A percentile compares a stretch with the other conserved stretches of the same genome.
These are phyloP conservation scores for Cryoendolithus antarcticus DNA, from an alignment of 2,329 filamentous ascomycete genomes.

Conservation along the genomic window DNA sequence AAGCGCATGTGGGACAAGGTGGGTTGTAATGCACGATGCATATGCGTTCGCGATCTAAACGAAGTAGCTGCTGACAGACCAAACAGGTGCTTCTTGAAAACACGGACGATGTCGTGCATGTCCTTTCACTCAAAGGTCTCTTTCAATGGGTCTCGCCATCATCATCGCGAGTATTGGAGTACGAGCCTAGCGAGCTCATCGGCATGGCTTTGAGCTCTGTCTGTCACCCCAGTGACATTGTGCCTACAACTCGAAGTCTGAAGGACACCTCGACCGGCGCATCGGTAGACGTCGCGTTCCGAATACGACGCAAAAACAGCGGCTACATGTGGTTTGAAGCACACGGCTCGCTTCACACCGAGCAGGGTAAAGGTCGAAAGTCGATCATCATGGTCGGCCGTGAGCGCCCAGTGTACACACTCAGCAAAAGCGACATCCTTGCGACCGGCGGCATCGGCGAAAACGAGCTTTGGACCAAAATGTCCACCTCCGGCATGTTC, in stretches of 20 bases:
- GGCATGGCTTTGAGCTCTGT: constrained; percentile 80
- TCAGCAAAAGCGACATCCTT: constrained; percentile 46
- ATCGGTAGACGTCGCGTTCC: constrained; percentile 76
- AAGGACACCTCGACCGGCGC: constrained; percentile 71
- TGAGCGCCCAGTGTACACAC: constrained; percentile 71
- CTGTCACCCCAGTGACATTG: constrained; percentile 91
- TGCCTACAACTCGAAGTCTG: constrained; percentile 79
- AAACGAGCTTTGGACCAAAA: constrained; percentile 85
- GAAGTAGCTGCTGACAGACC: no score
- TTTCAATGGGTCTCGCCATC: constrained; percentile 88
- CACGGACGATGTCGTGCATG: constrained; percentile 84
- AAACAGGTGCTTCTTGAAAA: constrained; percentile 58
- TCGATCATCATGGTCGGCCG: constrained; percentile 84
- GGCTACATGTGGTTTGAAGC: constrained; percentile 97
- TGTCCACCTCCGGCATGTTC: constrained; percentile 89
- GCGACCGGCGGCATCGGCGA: constrained; percentile 50
- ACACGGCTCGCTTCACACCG: constrained; percentile 76
- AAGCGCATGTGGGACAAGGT: constrained; percentile 85
- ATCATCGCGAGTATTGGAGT: constrained; percentile 69
- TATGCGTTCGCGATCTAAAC: no score
- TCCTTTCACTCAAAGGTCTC: constrained; percentile 78
- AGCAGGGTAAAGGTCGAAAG: constrained; percentile 83
- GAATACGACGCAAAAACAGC: constrained; percentile 73
- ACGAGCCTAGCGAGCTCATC: constrained; percentile 72
- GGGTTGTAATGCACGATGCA: constrained; percentile 2